Evolutionary conservation across 306 rosid genomes (phyloP), one percentile per base, ranked within the genome.

Genomic region (Quercus gilva): DNA sequence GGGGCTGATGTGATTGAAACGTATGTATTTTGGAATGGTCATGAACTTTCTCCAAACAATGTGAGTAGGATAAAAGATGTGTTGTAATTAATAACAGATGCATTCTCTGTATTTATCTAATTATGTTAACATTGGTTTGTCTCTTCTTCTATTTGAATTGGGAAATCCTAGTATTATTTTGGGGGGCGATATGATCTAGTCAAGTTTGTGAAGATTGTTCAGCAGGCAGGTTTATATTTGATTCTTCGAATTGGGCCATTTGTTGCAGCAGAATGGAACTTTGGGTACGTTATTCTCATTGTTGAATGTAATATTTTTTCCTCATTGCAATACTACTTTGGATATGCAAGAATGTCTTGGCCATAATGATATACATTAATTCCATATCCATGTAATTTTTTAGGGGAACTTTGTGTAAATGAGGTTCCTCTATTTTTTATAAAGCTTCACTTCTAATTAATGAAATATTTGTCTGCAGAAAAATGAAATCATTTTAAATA

Each of bases 1-100:
- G 98, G 98, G 0, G 86, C 74, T 1, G 93, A 94, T 89, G 92
- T 86, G 43, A 94, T 94, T 5, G 98, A 94, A 82, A 92, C 98
- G 43, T 94, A 94, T 77, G 98, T 94, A 49, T 94, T 94, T 80
- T 94, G 98, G 98, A 94, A 94, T 71, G 97, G 98, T 28, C 98
- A 94, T 75, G 98, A 94, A 37, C 96, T 89, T 74, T 88, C 98
- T 83, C 98, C 92, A 0, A 94, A 87, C 84, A 85, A 94, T 87
- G 98, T 94, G 76, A 90, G 92, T 83, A 28, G 21, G 8, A 69
- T 29, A 12, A 49, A 13, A 3, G 53, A 49, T 49, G 53, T 3
- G 17, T 49, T 3, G 53, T 49, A 10, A 49, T 49, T 49, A 3
- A 12, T 49, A 12, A 49, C 53, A 49, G 14, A 49, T 12, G 17